Percentiles rank a stretch among this genome's conserved stretches.
Conservation (phyloP, 495 filamentous ascomycete species). For the Xylaria intraflava region DNA sequence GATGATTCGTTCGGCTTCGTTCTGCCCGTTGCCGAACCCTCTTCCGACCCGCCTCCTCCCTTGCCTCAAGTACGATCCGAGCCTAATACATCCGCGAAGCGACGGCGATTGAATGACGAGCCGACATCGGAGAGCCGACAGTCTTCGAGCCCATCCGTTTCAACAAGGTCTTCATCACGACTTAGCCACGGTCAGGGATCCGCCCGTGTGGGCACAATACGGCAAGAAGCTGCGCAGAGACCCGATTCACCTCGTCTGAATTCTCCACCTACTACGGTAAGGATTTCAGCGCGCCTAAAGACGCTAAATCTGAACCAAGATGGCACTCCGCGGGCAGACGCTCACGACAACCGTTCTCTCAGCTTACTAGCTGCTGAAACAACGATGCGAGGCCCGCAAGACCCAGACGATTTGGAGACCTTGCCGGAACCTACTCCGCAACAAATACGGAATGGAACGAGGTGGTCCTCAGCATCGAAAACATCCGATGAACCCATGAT, state of each 20-base stretch:
- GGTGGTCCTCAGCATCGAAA: conserved; percentile 11
- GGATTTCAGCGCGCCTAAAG: background rate
- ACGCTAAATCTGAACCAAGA: background rate
- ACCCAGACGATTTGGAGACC: conserved; percentile 4
- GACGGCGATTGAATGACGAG: conserved; percentile 22
- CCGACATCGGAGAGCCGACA: conserved; percentile 14
- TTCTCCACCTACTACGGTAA: conserved; percentile 6
- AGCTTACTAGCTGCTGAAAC: background rate
- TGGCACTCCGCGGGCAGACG: background rate
- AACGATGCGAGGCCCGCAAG: conserved; percentile 3
- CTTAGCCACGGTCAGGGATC: conserved; percentile 11
- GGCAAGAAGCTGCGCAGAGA: background rate
- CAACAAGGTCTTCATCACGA: conserved; percentile 18
- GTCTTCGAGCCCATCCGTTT: conserved; percentile 15
- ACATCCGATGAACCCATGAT: conserved; percentile 9
- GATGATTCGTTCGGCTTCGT: conserved; percentile 41
- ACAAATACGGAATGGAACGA: background rate
- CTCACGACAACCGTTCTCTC: background rate
- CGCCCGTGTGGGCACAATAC: conserved; percentile 11
- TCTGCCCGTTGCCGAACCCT: conserved; percentile 28
- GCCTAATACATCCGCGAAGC: conserved; percentile 38
- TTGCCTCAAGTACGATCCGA: conserved; percentile 24
- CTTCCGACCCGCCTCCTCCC: conserved; percentile 17
- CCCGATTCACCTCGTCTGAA: background rate
- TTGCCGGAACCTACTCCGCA: conserved; percentile 7